Evolutionary conservation across 306 rosid species (phyloP).

Genomic region (Dalbergia oliveri): DNA sequence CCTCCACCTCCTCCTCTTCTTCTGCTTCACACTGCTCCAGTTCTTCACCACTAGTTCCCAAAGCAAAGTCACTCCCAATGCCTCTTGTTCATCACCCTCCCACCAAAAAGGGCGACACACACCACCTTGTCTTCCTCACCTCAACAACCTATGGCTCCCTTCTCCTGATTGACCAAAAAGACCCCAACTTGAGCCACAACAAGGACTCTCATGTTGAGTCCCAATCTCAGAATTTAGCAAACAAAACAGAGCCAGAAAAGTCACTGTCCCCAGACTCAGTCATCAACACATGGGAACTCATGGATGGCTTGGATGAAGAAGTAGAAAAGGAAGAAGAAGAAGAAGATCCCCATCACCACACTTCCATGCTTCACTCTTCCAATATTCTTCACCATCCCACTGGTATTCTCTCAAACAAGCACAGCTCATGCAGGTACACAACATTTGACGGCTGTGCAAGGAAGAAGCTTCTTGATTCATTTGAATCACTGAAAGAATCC

Average conservation of each 20-base stretch:
- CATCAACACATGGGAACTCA: conserved; percentile 94
- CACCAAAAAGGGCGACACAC: conserved; percentile 77
- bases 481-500: conserved; percentile 46
- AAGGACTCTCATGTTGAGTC: conserved; percentile 3
- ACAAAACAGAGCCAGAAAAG: conserved; percentile 33
- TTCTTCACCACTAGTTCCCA: conserved; percentile 59
- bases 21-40: conserved; percentile 54
- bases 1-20: conserved; percentile 34
- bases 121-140: conserved; percentile 88
- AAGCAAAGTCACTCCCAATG: conserved; percentile 66
- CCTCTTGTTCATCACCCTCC: conserved; percentile 89
- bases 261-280: conserved; percentile 87
- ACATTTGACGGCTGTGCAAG: conserved; percentile 60
- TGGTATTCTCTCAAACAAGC: conserved; percentile 35
- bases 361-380: conserved; percentile 2
- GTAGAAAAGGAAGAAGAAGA: not conserved
- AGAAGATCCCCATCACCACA: not conserved
- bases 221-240: conserved; percentile 1
- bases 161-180: conserved; percentile 61
- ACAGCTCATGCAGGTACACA: conserved; percentile 62
- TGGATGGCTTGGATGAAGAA: conserved; percentile 69
- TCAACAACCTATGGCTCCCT: conserved; percentile 92
- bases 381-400: conserved; percentile 35
- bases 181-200: conserved; percentile 44
- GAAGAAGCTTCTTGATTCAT: conserved; percentile 54